phyloP scores from a whole-genome alignment of 805 yeast species.

The Debaryomyces tyrocola region DNA sequence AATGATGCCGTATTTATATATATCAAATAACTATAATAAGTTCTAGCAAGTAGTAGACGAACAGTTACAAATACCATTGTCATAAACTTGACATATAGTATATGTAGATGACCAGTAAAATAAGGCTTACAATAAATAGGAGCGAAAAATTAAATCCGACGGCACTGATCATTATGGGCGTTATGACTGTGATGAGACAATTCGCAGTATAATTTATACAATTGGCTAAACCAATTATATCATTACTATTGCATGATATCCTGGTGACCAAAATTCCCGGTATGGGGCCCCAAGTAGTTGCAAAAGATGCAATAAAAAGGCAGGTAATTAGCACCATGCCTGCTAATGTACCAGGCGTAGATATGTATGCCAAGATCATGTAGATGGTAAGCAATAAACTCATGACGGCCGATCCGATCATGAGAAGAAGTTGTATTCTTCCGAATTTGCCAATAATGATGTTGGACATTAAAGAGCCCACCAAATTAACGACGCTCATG shows the following conservation, averaged over 20 bases:
- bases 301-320: conserved; percentile 19
- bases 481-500: conserved; percentile 21
- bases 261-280: conserved; percentile 22
- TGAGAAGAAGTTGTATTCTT: conserved; percentile 5
- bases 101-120: conserved; percentile 16
- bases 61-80: neutral
- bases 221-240: conserved; percentile 17
- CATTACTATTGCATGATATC: conserved; percentile 20
- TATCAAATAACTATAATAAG: neutral
- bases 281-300: conserved; percentile 35
- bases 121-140: conserved; percentile 15
- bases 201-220: conserved; percentile 23
- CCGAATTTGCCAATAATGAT: conserved; percentile 10
- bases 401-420: conserved; percentile 14
- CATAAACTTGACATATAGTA: neutral
- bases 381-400: conserved; percentile 13
- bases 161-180: conserved; percentile 19
- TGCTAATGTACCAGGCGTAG: neutral
- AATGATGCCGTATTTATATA: neutral
- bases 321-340: conserved; percentile 14
- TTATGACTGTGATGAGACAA: conserved; percentile 18
- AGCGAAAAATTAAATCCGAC: conserved; percentile 19
- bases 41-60: neutral
- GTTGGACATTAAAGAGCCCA: conserved; percentile 14
- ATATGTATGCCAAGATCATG: conserved; percentile 10